These are phyloP conservation scores for Phytophthora brassicae DNA, from an alignment of 352 stramenopile species.

Conservation along the genomic window DNA sequence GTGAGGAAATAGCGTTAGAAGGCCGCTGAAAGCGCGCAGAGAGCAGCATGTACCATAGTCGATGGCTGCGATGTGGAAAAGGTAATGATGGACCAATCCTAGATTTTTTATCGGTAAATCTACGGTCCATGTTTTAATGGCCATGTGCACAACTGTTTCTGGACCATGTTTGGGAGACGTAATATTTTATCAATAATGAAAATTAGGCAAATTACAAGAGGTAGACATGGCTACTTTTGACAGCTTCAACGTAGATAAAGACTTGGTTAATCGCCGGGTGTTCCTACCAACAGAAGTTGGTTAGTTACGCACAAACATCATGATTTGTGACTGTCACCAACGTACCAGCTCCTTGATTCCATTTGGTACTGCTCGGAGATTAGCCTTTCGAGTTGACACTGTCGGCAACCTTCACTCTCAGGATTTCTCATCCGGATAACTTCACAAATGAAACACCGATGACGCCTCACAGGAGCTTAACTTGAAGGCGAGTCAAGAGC, in stretches of 20 bases:
- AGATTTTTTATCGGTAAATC: too few relatives aligned
- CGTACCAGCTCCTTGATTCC: background rate
- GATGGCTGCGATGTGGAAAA: conserved; percentile 14
- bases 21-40: background rate
- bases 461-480: background rate
- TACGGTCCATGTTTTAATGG: too few relatives aligned
- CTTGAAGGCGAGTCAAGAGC: background rate
- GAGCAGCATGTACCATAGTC: conserved; percentile 22
- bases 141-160: too few relatives aligned
- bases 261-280: too few relatives aligned
- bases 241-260: too few relatives aligned
- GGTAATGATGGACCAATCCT: conserved; percentile 12
- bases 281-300: too few relatives aligned
- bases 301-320: background rate
- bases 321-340: background rate
- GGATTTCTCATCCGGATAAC: conserved; percentile 31
- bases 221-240: conserved; percentile 15
- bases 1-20: background rate
- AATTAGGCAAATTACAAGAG: background rate
- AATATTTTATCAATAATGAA: too few relatives aligned
- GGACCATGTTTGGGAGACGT: too few relatives aligned
- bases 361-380: background rate
- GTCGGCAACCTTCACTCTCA: conserved; percentile 18
- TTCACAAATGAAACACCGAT: conserved; percentile 23
- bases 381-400: conserved; percentile 11